These are phyloP conservation scores for Scheffersomyces ergatensis DNA, from an alignment of 805 yeast genomes.

Conservation along the genomic window DNA sequence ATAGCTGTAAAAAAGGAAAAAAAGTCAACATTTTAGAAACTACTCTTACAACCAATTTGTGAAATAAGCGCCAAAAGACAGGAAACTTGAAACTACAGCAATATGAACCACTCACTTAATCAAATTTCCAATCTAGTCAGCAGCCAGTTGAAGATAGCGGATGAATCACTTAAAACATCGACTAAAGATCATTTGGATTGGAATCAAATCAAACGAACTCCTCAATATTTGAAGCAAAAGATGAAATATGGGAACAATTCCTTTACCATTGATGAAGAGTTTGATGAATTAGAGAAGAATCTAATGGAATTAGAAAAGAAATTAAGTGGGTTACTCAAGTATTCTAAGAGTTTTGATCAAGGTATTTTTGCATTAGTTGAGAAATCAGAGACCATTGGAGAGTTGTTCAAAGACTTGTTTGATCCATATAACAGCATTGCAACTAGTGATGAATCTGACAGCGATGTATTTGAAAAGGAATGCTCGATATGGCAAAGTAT, in stretches of 20 bases:
- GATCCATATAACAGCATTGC: conserved; percentile 6
- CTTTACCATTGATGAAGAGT: conserved; percentile 37
- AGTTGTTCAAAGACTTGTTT: conserved; percentile 5
- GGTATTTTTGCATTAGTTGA: neutral
- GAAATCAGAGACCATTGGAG: conserved; percentile 3
- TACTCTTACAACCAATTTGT: no score
- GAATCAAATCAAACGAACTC: conserved; percentile 25
- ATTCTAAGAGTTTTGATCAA: conserved; percentile 7
- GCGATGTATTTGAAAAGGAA: conserved; percentile 8
- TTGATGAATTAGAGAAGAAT: conserved; percentile 24
- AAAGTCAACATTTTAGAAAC: no score
- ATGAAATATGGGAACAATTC: conserved; percentile 17
- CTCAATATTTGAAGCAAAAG: conserved; percentile 29
- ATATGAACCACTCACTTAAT: conserved; percentile 1
- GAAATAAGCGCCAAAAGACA: neutral
- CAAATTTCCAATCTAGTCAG: conserved; percentile 5
- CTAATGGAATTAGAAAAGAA: conserved; percentile 13
- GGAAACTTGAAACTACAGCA: neutral
- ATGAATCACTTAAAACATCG: conserved; percentile 1
- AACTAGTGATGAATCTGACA: neutral
- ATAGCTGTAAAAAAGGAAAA: no score
- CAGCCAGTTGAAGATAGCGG: conserved; percentile 3
- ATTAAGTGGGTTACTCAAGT: conserved; percentile 13
- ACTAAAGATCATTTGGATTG: conserved; percentile 18
- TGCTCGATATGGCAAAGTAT: conserved; percentile 17